A percentile compares a stretch with the other conserved stretches of the same genome.
phyloP scores from a whole-genome alignment of 768 basidiomycete species.

The Kwoniella dejecticola region DNA sequence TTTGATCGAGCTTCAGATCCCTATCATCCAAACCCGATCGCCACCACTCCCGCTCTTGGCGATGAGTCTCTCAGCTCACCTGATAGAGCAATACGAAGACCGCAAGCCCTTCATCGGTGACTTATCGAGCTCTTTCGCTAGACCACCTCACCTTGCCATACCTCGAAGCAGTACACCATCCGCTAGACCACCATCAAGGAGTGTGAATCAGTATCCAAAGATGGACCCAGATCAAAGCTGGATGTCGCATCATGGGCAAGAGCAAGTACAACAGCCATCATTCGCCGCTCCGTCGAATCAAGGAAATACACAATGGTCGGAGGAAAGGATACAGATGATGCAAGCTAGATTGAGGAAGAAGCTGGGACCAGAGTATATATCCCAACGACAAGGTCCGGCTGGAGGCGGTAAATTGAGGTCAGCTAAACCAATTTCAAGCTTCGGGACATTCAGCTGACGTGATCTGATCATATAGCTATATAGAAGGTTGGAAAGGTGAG shows the following conservation, averaged over 20 bases:
- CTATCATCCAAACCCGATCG: background rate
- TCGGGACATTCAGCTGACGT: no score
- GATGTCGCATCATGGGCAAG: constrained; percentile 20
- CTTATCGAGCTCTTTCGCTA: constrained; percentile 6
- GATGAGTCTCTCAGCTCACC: constrained; percentile 46
- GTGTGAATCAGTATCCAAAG: background rate
- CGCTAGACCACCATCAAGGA: constrained; percentile 10
- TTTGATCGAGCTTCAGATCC: no score
- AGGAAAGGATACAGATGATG: constrained; percentile 68
- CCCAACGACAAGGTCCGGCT: constrained; percentile 81
- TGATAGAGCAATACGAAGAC: constrained; percentile 43
- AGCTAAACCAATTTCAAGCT: constrained; percentile 21
- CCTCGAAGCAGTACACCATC: constrained; percentile 19
- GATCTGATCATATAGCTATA: no score
- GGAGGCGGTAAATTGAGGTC: constrained; percentile 78
- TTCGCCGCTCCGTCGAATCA: background rate
- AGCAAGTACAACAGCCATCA: background rate
- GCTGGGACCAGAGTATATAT: constrained; percentile 92
- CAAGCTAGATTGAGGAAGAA: constrained; percentile 82
- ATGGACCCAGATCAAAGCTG: constrained; percentile 22
- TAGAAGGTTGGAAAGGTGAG: constrained; percentile 85
- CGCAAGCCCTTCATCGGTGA: constrained; percentile 16
- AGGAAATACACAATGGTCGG: constrained; percentile 66
- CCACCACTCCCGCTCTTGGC: constrained; percentile 2
- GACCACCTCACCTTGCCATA: constrained; percentile 24